Conservation (phyloP, 78 protist genomes). For the Dictyostelium purpureum region DNA sequence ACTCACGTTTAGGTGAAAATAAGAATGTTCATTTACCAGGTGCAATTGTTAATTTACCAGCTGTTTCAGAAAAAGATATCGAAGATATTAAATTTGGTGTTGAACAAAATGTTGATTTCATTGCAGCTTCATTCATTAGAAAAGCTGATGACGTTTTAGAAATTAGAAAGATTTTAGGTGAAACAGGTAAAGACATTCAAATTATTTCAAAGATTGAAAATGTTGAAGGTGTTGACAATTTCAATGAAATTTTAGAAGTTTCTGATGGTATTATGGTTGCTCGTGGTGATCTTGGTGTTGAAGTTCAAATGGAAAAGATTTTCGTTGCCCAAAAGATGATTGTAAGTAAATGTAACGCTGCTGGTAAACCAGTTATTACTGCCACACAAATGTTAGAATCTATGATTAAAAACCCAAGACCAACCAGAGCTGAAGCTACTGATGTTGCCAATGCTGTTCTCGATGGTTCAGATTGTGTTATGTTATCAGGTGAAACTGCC, state of each 20-base stretch:
- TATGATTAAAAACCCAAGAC: constrained; percentile 91
- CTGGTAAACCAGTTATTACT: constrained; percentile 94
- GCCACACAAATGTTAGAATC: constrained; percentile 98
- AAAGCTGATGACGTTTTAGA: constrained; percentile 86
- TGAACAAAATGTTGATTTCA: constrained; percentile 87
- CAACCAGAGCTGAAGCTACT: constrained; percentile 96
- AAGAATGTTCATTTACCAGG: constrained; percentile 91
- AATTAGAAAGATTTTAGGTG: constrained; percentile 79
- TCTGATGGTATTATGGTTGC: constrained; percentile 98
- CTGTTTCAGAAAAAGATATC: constrained; percentile 90
- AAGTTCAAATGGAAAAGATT: constrained; percentile 90
- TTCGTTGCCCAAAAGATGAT: constrained; percentile 93
- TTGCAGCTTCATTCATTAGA: constrained; percentile 92
- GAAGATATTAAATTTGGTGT: constrained; percentile 87
- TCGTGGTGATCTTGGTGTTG: constrained; percentile 97
- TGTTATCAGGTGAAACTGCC: constrained; percentile 93
- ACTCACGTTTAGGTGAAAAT: constrained; percentile 74
- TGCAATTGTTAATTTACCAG: constrained; percentile 87
- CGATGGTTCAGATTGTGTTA: constrained; percentile 96
- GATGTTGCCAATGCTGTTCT: constrained; percentile 97
- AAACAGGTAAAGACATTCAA: constrained; percentile 37
- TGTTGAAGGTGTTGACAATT: constrained; percentile 89
- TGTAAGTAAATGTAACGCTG: constrained; percentile 85
- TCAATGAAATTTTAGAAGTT: constrained; percentile 91
- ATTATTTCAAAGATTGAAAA: constrained; percentile 96